These are phyloP conservation scores for Phytophthora litchii DNA, from an alignment of 352 stramenopile species.

Conservation along the genomic window DNA sequence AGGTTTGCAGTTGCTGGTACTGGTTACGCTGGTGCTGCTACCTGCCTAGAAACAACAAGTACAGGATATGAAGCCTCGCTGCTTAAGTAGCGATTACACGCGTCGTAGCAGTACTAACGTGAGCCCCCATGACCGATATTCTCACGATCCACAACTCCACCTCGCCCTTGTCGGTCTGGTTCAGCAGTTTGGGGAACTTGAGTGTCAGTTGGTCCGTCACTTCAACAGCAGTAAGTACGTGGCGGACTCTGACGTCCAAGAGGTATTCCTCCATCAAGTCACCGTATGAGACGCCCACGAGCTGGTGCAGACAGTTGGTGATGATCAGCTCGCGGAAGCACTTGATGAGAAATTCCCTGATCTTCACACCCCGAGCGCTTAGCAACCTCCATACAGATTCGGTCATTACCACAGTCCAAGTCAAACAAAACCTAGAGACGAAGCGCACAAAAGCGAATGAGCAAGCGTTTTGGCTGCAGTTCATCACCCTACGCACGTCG, in stretches of 20 bases:
- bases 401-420: constrained; percentile 61
- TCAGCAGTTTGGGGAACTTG: constrained; percentile 46
- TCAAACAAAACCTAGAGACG: constrained; percentile 48
- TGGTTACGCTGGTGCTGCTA: constrained; percentile 57
- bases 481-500: constrained; percentile 36
- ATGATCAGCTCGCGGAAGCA: constrained; percentile 47
- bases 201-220: constrained; percentile 45
- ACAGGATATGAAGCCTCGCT: constrained; percentile 60
- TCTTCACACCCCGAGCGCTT: constrained; percentile 57
- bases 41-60: constrained; percentile 67
- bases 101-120: constrained; percentile 47
- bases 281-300: constrained; percentile 52
- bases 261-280: constrained; percentile 58
- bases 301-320: constrained; percentile 41
- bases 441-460: constrained; percentile 2
- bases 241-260: constrained; percentile 52
- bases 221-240: constrained; percentile 63
- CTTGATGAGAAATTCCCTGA: constrained; percentile 58
- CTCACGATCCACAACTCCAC: constrained; percentile 68
- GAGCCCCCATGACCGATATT: constrained; percentile 61
- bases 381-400: constrained; percentile 63
- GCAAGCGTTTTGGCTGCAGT: not conserved
- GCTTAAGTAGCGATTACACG: constrained; percentile 44
- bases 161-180: constrained; percentile 32
- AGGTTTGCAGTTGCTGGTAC: constrained; percentile 48